Base-by-base conservation (phyloP, 1,139 yeast species). In the Ogataea hybrid region DNA sequence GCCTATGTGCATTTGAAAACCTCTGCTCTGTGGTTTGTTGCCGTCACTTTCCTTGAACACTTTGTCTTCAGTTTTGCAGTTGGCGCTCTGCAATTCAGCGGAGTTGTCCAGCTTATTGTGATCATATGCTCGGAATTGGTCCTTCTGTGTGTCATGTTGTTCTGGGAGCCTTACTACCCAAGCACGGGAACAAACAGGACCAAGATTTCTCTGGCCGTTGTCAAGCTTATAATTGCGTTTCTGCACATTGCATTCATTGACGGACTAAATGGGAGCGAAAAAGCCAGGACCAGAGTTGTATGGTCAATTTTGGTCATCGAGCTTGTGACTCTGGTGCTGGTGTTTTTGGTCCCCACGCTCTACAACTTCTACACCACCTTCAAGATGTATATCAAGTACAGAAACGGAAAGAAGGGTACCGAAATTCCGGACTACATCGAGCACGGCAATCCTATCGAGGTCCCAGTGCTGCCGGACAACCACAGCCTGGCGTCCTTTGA, bases 1-100 rank as follows among this genome's bases (percentile, higher is more conserved):
- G 56, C 67, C 20, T 77, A 76, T 54, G 67, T 69, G 45, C 64
- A 64, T 25, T 73, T 70, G 52, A 65, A 67, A 21, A 80, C 81
- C 2, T 58, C 65, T 20, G 62, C 64, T 44, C 66, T 72, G 1
- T 61, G 58, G 42, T 77, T 60, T 50, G 67, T 69, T 6, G 52
- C 65, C 2, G 49, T 69, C 30, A 77, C 75, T 30, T 53, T 62
- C 10, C 27, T 56, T 0, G 60, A 62, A 5, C 41, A 68, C 6
- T 36, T 75, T 1, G 25, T 64, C 3, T 67, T 68, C 44, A 67
- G 70, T 51, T 39, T 71, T 14, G 58, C 74, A 0, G 64, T 77
- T 35, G 78, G 79, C 0, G 55, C 68, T 21, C 47, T 75, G 20
- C 79, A 75, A 47, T 44, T 49, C 5, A 57, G 61, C 44, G 81